Base-by-base conservation (phyloP, 208 protist genomes). In the Trypanosomatidae sp. region DNA sequence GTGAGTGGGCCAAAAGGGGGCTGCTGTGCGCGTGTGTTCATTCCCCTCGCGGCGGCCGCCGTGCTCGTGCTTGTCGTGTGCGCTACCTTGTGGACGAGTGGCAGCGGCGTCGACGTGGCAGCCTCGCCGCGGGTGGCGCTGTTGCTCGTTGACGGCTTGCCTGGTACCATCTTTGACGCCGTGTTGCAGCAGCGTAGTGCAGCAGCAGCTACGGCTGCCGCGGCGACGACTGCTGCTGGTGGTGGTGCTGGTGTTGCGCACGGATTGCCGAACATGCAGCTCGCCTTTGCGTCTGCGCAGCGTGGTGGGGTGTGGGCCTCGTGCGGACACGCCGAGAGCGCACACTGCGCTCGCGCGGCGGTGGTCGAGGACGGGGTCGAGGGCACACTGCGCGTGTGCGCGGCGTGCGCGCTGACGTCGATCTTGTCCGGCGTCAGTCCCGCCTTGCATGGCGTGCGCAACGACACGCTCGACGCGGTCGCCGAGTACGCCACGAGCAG, bases 11-110 rank as follows among this genome's bases (percentile, higher is more conserved):
- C 48, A 8, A 68, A 67, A 49, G 65, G 70, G 32, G 62, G 68
- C 47, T 84, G 79, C 68, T 88, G 79, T 62, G 59, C 72, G 27
- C 57, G 62, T 18, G 41, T 87, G 18, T 82, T 81, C 38, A 57
- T 85, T 4, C 74, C 79, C 0, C 44, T 82, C 22, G 11, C 84
- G 4, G 56, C 66, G 6, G 18, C 61, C 4, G 48, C 27, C 21
- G 44, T 82, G 39, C 26, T 74, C 18, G 13, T 74, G 6, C 37
- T 55, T 8, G 26, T 72, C 49, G 43, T 77, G 23, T 16, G 37
- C 18, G 56, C 55, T 16, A 59, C 61, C 20, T 33, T 75, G 2
- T 56, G 53, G 42, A 75, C 61, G 18, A 80, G 66, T 33, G 79
- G 78, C 32, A 46, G 48, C 0, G 44, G 53, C 26, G 35, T 15